phyloP scores from a whole-genome alignment of 441 rosid genomes.

The Pelargonium hybrid region DNA sequence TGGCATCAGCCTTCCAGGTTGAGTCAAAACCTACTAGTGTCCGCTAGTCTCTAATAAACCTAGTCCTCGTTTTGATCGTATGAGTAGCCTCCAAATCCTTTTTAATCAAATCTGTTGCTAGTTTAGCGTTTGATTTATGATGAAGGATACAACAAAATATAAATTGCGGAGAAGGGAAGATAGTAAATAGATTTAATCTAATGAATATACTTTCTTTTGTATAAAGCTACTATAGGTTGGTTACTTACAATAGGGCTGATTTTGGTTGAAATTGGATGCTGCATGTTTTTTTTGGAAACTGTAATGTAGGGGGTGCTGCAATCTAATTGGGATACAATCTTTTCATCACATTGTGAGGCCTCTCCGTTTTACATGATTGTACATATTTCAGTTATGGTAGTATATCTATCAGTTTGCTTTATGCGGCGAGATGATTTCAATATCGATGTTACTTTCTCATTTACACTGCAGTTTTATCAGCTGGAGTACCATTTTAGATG shows the following conservation, averaged over 20 bases:
- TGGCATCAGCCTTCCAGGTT: too few relatives aligned
- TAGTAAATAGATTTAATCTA: neutral
- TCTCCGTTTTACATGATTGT: neutral
- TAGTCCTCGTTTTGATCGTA: too few relatives aligned
- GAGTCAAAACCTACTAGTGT: too few relatives aligned
- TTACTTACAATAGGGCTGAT: neutral
- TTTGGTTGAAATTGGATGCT: neutral
- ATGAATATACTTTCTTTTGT: neutral
- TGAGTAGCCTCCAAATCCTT: too few relatives aligned
- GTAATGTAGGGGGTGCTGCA: neutral
- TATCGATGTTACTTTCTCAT: conserved; percentile 1
- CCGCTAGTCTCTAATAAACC: too few relatives aligned
- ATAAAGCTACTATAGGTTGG: neutral
- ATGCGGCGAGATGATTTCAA: neutral
- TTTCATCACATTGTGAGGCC: neutral
- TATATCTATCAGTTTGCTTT: neutral
- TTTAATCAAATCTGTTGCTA: too few relatives aligned
- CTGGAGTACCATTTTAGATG: neutral
- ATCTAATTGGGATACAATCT: neutral
- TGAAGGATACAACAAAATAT: neutral
- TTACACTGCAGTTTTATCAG: neutral
- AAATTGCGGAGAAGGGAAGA: neutral
- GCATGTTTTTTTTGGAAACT: neutral
- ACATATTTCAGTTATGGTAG: neutral
- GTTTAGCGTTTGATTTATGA: neutral